phyloP scores from a whole-genome alignment of 805 yeast species.

The Saccharomyces kudriavzevii region DNA sequence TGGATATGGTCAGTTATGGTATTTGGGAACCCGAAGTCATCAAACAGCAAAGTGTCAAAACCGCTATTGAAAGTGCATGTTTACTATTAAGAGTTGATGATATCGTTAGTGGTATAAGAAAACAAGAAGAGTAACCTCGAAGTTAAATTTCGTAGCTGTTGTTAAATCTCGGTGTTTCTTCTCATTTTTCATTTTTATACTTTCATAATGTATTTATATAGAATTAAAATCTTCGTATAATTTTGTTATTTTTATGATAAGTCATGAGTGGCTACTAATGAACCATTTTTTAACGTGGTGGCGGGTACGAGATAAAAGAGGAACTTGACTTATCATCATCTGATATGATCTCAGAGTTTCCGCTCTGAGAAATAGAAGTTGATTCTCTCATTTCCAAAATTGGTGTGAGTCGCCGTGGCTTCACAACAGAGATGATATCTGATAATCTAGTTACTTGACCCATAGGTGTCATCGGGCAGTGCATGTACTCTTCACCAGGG shows the following conservation, averaged over 20 bases:
- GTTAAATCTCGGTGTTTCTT: not conserved
- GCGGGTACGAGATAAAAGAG: not conserved
- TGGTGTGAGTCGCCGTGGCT: not conserved
- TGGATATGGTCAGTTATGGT: conserved; percentile 92
- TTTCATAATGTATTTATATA: not conserved
- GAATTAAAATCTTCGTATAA: not conserved
- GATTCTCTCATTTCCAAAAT: not conserved
- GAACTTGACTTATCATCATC: not conserved
- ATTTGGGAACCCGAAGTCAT: conserved; percentile 99
- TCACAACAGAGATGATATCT: not conserved
- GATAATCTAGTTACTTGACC: not conserved
- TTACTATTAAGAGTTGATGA: conserved; percentile 92
- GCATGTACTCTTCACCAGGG: not conserved
- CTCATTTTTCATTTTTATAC: not conserved
- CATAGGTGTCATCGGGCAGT: not conserved
- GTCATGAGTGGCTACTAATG: not conserved
- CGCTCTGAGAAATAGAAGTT: not conserved
- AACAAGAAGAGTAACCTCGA: conserved; percentile 26
- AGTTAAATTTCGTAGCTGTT: not conserved
- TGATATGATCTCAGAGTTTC: not conserved
- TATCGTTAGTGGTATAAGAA: conserved; percentile 91
- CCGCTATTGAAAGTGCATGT: conserved; percentile 97
- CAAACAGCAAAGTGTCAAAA: conserved; percentile 92
- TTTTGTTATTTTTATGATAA: not conserved
- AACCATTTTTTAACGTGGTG: not conserved